These are phyloP conservation scores for Populus hybrid DNA, from an alignment of 441 rosid genomes.

Conservation along the genomic window DNA sequence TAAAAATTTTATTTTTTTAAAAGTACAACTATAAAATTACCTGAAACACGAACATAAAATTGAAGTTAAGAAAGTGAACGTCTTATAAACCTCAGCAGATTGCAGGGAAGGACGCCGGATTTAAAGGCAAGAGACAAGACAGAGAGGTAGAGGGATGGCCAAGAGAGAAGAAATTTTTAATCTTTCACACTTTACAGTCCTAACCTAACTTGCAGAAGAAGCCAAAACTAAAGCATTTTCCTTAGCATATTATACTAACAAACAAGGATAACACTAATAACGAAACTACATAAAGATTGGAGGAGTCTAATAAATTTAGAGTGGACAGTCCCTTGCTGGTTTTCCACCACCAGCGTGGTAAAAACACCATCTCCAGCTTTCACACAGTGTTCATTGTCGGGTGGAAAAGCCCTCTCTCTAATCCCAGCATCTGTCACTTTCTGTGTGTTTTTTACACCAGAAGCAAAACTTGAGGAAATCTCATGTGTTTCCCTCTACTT, in stretches of 20 bases:
- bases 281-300: neutral
- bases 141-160: neutral
- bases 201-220: slow-evolving; percentile 22
- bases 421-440: slow-evolving; percentile 43
- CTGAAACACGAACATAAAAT: too few species aligned
- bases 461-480: slow-evolving; percentile 5
- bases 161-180: neutral
- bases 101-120: slow-evolving; percentile 33
- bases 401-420: slow-evolving; percentile 24
- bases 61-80: neutral
- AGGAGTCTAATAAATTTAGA: neutral
- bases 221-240: slow-evolving; percentile 14
- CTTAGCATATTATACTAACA: neutral
- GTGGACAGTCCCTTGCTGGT: neutral
- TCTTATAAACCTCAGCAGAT: neutral
- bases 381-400: slow-evolving; percentile 57
- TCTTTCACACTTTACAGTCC: neutral
- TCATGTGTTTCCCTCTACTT: neutral
- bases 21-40: too few species aligned
- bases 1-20: too few species aligned
- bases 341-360: slow-evolving; percentile 29
- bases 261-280: neutral
- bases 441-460: slow-evolving; percentile 40
- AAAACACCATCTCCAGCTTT: slow-evolving; percentile 39
- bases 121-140: slow-evolving; percentile 26